phyloP scores from a whole-genome alignment of 805 yeast species.

The Saturnispora sekii region DNA sequence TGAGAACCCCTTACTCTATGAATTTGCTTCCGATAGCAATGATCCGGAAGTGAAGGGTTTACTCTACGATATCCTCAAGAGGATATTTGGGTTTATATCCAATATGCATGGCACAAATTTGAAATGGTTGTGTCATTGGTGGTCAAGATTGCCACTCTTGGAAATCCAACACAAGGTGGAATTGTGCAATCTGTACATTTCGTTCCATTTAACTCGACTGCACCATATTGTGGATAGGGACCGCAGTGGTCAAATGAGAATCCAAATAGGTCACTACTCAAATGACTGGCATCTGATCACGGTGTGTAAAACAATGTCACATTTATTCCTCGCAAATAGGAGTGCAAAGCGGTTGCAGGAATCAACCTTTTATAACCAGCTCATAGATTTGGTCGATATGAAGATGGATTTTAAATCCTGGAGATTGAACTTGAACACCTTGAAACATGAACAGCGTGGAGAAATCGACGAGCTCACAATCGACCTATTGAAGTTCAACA shows the following conservation, averaged over 20 bases:
- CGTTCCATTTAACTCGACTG: conserved; percentile 59
- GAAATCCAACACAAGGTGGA: conserved; percentile 50
- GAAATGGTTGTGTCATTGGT: conserved; percentile 43
- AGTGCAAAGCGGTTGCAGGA: conserved; percentile 15
- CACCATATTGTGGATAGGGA: conserved; percentile 13
- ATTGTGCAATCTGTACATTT: conserved; percentile 62
- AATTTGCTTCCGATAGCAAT: conserved; percentile 29
- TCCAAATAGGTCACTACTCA: conserved; percentile 53
- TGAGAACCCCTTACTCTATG: conserved; percentile 56
- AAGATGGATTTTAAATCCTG: conserved; percentile 77
- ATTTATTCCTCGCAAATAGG: conserved; percentile 47
- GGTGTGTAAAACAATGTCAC: conserved; percentile 49
- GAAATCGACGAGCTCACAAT: conserved; percentile 30
- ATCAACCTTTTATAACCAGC: conserved; percentile 61
- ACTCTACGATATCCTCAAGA: conserved; percentile 61
- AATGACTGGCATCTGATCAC: conserved; percentile 74
- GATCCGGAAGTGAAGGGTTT: conserved; percentile 38
- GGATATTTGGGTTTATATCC: conserved; percentile 60
- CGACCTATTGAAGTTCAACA: conserved; percentile 34
- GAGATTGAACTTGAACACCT: conserved; percentile 39
- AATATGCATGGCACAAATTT: conserved; percentile 32
- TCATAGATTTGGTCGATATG: conserved; percentile 72
- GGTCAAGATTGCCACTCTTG: conserved; percentile 33
- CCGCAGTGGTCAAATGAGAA: conserved; percentile 20
- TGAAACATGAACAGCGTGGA: conserved; percentile 12